Evolutionary conservation across 208 protist species (phyloP), one percentile per base, ranked within the genome.

Genomic region (Leishmania guyanensis): DNA sequence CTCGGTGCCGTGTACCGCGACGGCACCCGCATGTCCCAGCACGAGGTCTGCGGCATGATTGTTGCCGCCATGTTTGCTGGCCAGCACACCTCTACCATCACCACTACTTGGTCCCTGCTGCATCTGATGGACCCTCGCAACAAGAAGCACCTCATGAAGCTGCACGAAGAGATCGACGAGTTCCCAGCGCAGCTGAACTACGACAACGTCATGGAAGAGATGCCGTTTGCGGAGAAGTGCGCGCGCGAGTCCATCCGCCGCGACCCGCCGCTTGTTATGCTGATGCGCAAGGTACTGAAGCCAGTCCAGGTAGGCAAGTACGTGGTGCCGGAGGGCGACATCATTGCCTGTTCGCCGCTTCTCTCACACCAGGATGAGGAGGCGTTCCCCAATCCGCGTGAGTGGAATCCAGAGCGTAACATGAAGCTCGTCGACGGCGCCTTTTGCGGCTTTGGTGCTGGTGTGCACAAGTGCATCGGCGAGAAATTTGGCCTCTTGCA

Each of bases 401-500:
- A 88, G 79, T 98, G 93, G 91, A 90, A 97, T 74, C 97, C 97
- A 54, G 88, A 96, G 66, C 92, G 97, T 65, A 91, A 98, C 79
- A 90, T 96, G 77, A 94, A 94, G 84, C 70, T 84, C 26, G 86
- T 94, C 79, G 88, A 93, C 6, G 93, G 94, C 51, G 85, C 92
- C 81, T 96, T 91, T 85, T 83, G 96, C 75, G 94, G 89, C 62
- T 98, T 98, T 62, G 97, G 97, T 83, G 92, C 89, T 69, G 93
- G 93, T 46, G 89, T 94, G 75, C 94, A 98, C 88, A 97, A 96
- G 83, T 98, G 97, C 89, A 95, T 98, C 80, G 97, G 97, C 22
- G 95, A 98, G 85, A 96, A 96, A 88, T 98, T 98, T 81, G 97
- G 92, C 48, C 92, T 97, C 51, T 83, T 98, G 43, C 97, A 98